Base-by-base conservation (phyloP, 257 asterid species). In the Penstemon newberryi region DNA sequence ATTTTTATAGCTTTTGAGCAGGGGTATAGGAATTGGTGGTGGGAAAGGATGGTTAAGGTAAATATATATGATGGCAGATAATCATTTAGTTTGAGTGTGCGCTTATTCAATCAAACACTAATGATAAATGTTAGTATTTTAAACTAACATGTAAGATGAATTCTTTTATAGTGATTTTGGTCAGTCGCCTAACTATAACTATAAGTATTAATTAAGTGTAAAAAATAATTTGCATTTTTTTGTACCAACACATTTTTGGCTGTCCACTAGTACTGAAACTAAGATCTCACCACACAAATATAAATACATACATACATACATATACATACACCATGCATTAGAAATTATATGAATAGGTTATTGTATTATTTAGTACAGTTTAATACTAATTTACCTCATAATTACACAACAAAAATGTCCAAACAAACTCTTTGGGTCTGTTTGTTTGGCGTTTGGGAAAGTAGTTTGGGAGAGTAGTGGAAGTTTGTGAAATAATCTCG, bases 11-110 rank as follows among this genome's bases (percentile, higher is more conserved):
- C 67, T 70, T 54, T 77, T 50, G 66, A 64, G 44, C 50, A 25
- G 53, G 63, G 56, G 72, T 43, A 57, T 36, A 51, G 60, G 45
- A 64, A 51, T 78, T 72, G 65, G 78, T 79, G 71, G 78, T 72
- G 77, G 45, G 54, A 57, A 49, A 18, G 63, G 71, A 67, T 71
- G 75, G 76, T 68, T 75, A 71, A 54, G 80, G 70, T 75, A 50
- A 65, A 54, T 72, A 65, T 63, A 65, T 73, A 53, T 71, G 73
- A 80, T 54, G 58, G 53, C 53, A 38, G 13, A 59, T 69, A 51
- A 79, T 69, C 65, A 56, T 74, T 71, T 64, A 25, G 55, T 25
- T 25, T 25, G 33, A 25, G 33, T 25, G 80, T 78, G 76, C 56
- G 75, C 75, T 71, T 65, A 61, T 56, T 73, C 75, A 59, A 73